Evolutionary conservation across 192 early-diverging fungal species (phyloP).

Genomic region (Chytriomyces sp.): DNA sequence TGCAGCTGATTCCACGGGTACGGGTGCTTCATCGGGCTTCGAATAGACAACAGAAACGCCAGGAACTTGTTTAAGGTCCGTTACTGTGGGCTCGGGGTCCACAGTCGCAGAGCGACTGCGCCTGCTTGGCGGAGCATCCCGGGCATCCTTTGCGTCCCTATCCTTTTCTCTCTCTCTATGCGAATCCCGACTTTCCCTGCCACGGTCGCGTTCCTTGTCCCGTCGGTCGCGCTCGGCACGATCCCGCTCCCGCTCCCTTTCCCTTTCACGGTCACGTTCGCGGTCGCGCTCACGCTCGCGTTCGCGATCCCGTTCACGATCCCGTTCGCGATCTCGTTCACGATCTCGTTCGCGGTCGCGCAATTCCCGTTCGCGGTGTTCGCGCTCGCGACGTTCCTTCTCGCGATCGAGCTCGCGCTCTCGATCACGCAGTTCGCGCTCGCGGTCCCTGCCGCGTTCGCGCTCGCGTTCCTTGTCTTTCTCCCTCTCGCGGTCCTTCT

Average conservation of each 20-base stretch:
- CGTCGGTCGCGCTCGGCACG: background rate
- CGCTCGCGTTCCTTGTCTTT: slow-evolving; percentile 6
- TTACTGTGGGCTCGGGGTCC: no score
- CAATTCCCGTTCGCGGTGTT: background rate
- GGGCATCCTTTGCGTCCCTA: no score
- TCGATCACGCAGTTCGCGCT: background rate
- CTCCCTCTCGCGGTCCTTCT: background rate
- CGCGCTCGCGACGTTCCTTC: background rate
- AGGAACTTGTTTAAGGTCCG: background rate
- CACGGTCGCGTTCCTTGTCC: slow-evolving; percentile 27
- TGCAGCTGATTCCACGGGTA: slow-evolving; percentile 15
- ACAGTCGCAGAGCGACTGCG: no score
- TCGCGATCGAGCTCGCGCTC: background rate
- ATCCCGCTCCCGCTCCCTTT: slow-evolving; percentile 20
- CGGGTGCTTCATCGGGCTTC: slow-evolving; percentile 27
- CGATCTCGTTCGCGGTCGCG: slow-evolving; percentile 32
- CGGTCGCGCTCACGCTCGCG: slow-evolving; percentile 25
- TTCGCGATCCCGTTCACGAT: slow-evolving; percentile 18
- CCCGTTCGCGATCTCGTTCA: slow-evolving; percentile 19
- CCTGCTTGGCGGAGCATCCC: no score
- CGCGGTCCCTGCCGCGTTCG: background rate
- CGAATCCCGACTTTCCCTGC: slow-evolving; percentile 38
- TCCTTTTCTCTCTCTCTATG: slow-evolving; percentile 52
- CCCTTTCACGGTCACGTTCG: slow-evolving; percentile 40
- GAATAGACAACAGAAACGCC: slow-evolving; percentile 11